These are phyloP conservation scores for Cubamyces lactineus DNA, from an alignment of 768 basidiomycete species.

Conservation along the genomic window DNA sequence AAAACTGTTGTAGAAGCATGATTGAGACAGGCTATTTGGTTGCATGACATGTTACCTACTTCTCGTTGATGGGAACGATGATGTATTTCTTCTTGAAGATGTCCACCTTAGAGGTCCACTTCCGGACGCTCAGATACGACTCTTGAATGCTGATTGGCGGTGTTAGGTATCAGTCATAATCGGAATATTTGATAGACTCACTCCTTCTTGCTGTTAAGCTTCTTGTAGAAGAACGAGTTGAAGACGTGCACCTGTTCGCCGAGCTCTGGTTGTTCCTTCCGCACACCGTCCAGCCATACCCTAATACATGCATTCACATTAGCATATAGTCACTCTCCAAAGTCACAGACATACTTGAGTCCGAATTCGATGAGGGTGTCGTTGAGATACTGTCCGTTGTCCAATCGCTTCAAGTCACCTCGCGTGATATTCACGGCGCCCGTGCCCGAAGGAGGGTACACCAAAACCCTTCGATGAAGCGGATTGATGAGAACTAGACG, in stretches of 20 bases:
- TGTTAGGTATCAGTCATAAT: constrained; percentile 26
- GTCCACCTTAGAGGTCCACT: constrained; percentile 92
- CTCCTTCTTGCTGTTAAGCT: constrained; percentile 74
- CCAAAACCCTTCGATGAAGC: constrained; percentile 56
- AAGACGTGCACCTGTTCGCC: constrained; percentile 85
- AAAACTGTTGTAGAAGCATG: constrained; percentile 49
- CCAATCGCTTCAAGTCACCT: constrained; percentile 74
- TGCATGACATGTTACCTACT: constrained; percentile 53
- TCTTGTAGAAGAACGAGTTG: constrained; percentile 98
- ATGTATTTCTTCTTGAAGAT: constrained; percentile 92
- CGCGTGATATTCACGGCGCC: constrained; percentile 83
- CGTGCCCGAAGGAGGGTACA: constrained; percentile 69
- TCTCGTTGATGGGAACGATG: constrained; percentile 95
- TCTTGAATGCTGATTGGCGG: constrained; percentile 46
- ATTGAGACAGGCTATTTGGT: background rate
- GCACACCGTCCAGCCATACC: constrained; percentile 67
- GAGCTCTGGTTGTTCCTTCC: constrained; percentile 56
- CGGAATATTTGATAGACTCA: background rate
- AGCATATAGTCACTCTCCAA: background rate
- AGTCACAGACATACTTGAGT: constrained; percentile 65
- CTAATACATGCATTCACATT: constrained; percentile 42
- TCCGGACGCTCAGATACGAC: constrained; percentile 83
- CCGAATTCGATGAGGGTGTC: constrained; percentile 97
- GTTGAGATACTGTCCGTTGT: constrained; percentile 87
- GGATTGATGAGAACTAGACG: constrained; percentile 5